Percentiles rank a stretch among this genome's conserved stretches.
Evolutionary conservation across 768 basidiomycete species (phyloP).

Genomic region (Lentinula lateritia): DNA sequence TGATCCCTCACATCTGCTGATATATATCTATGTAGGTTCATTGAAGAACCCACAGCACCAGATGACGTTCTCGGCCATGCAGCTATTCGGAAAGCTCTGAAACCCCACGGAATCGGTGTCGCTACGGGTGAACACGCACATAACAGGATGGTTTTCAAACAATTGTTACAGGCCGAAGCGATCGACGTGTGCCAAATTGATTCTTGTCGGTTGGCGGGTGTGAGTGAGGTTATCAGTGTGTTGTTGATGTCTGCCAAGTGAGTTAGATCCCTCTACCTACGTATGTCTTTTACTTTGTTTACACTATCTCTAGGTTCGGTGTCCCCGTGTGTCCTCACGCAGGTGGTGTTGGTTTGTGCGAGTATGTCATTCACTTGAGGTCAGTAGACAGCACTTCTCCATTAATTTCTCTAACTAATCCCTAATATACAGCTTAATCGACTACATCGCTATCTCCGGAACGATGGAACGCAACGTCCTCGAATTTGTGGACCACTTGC

Average conservation of each 20-base stretch:
- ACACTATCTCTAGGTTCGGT: slow-evolving; percentile 49
- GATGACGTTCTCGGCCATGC: slow-evolving; percentile 88
- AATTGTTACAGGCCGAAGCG: slow-evolving; percentile 82
- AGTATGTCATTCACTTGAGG: slow-evolving; percentile 86
- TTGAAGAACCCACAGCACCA: slow-evolving; percentile 90
- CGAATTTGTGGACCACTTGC: slow-evolving; percentile 86
- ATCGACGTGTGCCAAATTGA: slow-evolving; percentile 97
- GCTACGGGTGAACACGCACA: slow-evolving; percentile 95
- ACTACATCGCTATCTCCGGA: slow-evolving; percentile 89
- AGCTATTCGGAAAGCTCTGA: slow-evolving; percentile 70
- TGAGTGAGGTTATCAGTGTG: slow-evolving; percentile 89
- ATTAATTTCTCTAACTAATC: neutral
- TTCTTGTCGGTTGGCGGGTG: slow-evolving; percentile 88
- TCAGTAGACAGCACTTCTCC: slow-evolving; percentile 17
- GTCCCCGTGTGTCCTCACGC: slow-evolving; percentile 91
- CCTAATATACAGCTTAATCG: slow-evolving; percentile 59
- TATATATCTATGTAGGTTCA: slow-evolving; percentile 56
- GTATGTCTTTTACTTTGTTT: neutral
- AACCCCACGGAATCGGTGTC: slow-evolving; percentile 78
- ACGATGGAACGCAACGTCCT: slow-evolving; percentile 93
- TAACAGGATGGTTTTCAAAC: slow-evolving; percentile 95
- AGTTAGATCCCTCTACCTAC: slow-evolving; percentile 11
- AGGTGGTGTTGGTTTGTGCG: slow-evolving; percentile 90
- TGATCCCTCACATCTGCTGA: neutral
- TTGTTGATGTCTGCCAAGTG: slow-evolving; percentile 88